Conservation (phyloP, 2,329 filamentous ascomycete genomes). For the Microascus cirrosus region DNA sequence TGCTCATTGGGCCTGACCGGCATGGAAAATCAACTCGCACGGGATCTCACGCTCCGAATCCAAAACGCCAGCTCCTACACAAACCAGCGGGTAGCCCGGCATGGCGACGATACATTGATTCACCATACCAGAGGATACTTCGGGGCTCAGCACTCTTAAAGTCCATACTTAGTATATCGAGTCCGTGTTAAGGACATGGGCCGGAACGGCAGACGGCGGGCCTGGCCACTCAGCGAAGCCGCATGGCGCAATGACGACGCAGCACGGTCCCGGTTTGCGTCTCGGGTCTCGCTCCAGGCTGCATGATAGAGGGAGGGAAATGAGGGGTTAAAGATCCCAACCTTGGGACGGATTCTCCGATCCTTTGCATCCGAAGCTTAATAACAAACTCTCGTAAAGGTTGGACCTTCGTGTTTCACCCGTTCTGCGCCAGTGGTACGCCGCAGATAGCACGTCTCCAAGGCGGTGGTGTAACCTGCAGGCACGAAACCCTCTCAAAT, state of each 20-base stretch:
- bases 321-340: not conserved
- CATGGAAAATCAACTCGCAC: not conserved
- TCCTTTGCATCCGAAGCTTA: not conserved
- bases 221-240: not conserved
- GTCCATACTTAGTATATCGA: not conserved
- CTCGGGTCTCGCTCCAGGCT: not conserved
- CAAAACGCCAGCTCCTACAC: not conserved
- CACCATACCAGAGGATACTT: no score
- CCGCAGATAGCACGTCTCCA: not conserved
- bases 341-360: not conserved
- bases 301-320: not conserved
- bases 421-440: not conserved
- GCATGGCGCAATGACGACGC: not conserved
- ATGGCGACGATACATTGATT: not conserved
- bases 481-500: not conserved
- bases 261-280: not conserved
- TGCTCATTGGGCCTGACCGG: not conserved
- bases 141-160: not conserved
- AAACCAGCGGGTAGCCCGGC: not conserved
- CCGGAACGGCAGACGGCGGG: not conserved
- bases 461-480: not conserved
- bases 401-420: not conserved
- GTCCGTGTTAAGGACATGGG: not conserved
- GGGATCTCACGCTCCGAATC: not conserved
- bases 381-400: not conserved